Percentiles rank a stretch among this genome's conserved stretches.
These are phyloP conservation scores for Themeda triandra DNA, from an alignment of 176 grass and related monocot species.

Conservation along the genomic window DNA sequence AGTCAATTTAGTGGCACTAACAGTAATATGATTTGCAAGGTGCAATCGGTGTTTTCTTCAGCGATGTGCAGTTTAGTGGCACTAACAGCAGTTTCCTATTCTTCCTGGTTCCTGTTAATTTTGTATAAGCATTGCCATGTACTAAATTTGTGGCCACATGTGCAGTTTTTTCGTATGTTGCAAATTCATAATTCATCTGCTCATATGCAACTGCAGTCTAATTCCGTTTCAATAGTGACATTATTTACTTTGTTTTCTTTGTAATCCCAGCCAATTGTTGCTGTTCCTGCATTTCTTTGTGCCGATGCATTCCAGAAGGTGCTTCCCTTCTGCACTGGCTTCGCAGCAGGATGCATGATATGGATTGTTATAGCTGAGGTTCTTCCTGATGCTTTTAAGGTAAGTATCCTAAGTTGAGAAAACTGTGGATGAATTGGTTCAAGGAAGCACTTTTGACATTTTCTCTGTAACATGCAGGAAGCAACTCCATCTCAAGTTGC, in stretches of 20 bases:
- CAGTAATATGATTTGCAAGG: not conserved
- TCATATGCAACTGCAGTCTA: not conserved
- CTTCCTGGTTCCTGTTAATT: not conserved
- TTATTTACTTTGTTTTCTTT: slow-evolving; percentile 14
- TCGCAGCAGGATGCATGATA: slow-evolving; percentile 98
- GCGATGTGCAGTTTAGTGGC: too few species aligned
- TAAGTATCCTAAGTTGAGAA: slow-evolving; percentile 23
- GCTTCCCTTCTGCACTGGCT: slow-evolving; percentile 93
- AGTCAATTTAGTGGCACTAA: not conserved
- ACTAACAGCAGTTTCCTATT: not conserved
- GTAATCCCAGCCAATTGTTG: slow-evolving; percentile 80
- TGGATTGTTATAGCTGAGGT: slow-evolving; percentile 99
- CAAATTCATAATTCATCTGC: not conserved
- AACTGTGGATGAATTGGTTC: not conserved
- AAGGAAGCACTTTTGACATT: slow-evolving; percentile 24
- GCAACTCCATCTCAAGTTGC: slow-evolving; percentile 92
- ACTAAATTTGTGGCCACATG: not conserved
- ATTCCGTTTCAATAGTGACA: slow-evolving; percentile 8
- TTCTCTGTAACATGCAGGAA: slow-evolving; percentile 56
- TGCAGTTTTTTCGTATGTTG: not conserved
- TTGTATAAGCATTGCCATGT: not conserved
- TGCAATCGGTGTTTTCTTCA: not conserved
- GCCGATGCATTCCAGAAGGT: slow-evolving; percentile 92
- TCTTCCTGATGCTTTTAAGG: slow-evolving; percentile 99
- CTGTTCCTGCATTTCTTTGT: slow-evolving; percentile 90